phyloP scores from a whole-genome alignment of 176 grass and related monocot species.

The Areca catechu region DNA sequence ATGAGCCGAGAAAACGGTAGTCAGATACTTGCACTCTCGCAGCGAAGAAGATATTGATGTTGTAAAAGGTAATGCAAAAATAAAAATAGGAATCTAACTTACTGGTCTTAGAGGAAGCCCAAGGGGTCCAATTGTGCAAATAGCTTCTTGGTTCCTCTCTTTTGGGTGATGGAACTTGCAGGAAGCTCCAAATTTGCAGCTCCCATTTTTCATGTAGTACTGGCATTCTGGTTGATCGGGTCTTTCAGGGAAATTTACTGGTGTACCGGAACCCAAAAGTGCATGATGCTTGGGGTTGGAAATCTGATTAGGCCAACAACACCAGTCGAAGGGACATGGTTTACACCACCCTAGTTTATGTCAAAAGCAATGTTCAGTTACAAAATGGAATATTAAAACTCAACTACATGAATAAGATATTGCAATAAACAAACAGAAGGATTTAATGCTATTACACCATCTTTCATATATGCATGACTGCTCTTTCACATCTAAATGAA shows the following conservation, averaged over 20 bases:
- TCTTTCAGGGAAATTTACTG: constrained; percentile 27
- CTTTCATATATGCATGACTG: too few species aligned
- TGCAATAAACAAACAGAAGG: neutral
- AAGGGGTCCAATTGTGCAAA: constrained; percentile 16
- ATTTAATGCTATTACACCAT: too few species aligned
- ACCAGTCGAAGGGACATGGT: neutral
- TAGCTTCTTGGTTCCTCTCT: constrained; percentile 21
- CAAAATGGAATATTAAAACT: neutral
- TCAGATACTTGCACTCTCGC: neutral
- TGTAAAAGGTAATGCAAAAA: neutral
- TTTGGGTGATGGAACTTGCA: constrained; percentile 48
- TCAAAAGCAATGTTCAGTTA: neutral
- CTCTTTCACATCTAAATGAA: too few species aligned
- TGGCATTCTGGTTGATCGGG: constrained; percentile 36
- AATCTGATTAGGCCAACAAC: constrained; percentile 8
- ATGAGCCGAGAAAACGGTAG: constrained; percentile 1
- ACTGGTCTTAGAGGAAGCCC: constrained; percentile 38
- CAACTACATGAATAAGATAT: neutral
- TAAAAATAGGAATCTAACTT: constrained; percentile 10
- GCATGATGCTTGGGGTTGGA: constrained; percentile 3
- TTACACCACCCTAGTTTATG: neutral
- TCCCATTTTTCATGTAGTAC: constrained; percentile 32
- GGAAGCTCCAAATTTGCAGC: constrained; percentile 34
- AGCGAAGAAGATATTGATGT: neutral
- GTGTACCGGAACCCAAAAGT: constrained; percentile 2